Evolutionary conservation across 331 rosid species (phyloP).

Genomic region (Dryas integrifolia): DNA sequence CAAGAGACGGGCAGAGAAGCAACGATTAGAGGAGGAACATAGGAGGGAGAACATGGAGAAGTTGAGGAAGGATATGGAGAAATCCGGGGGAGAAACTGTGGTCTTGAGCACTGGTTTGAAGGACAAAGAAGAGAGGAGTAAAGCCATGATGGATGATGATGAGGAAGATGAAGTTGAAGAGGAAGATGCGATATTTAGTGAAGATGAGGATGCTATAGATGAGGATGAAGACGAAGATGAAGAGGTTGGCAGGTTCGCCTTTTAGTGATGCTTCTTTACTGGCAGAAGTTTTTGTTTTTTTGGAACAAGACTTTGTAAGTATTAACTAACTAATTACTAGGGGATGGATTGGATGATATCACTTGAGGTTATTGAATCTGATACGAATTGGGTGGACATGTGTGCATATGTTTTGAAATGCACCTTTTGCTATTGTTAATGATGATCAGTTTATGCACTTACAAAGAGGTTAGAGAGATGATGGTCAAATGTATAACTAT

Average conservation of each 20-base stretch:
- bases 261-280: constrained; percentile 25
- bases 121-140: constrained; percentile 38
- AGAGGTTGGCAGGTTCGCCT: constrained; percentile 52
- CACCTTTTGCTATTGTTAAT: no score
- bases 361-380: no score
- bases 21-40: constrained; percentile 72
- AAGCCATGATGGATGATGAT: constrained; percentile 46
- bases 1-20: constrained; percentile 76
- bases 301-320: constrained; percentile 36
- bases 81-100: constrained; percentile 66
- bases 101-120: constrained; percentile 80
- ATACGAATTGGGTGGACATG: no score
- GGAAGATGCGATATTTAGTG: constrained; percentile 44
- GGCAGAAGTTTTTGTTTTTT: constrained; percentile 13
- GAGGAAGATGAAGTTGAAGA: constrained; percentile 46
- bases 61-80: constrained; percentile 77
- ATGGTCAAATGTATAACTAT: no score
- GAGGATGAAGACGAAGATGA: constrained; percentile 59
- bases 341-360: not conserved
- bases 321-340: constrained; percentile 17
- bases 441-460: no score
- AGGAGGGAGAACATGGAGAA: constrained; percentile 73
- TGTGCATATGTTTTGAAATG: no score
- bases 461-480: no score
- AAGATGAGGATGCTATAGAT: constrained; percentile 55